Evolutionary conservation across 2,329 filamentous ascomycete species (phyloP).

Genomic region (Stemphylium vesicarium): DNA sequence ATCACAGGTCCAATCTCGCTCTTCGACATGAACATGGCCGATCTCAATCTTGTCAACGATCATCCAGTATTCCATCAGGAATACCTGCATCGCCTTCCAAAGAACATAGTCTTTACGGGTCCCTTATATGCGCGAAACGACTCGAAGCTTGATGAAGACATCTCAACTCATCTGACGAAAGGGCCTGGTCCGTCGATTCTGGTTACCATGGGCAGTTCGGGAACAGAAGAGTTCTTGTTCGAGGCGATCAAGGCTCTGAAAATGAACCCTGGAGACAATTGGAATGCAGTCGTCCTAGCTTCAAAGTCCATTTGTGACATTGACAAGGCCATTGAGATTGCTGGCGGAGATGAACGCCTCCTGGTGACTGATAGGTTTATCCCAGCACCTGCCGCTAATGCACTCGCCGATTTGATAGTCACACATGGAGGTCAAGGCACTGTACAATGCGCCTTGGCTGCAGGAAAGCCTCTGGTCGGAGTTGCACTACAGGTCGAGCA

Average conservation of each 20-base stretch:
- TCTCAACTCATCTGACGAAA: constrained; percentile 32
- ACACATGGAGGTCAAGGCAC: constrained; percentile 44
- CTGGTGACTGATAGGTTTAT: constrained; percentile 42
- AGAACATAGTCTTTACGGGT: constrained; percentile 41
- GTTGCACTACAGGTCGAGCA: constrained; percentile 44
- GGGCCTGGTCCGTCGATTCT: constrained; percentile 33
- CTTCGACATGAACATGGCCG: constrained; percentile 46
- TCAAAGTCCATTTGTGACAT: constrained; percentile 41
- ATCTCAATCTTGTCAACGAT: constrained; percentile 44
- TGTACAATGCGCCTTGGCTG: constrained; percentile 40
- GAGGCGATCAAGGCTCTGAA: constrained; percentile 40
- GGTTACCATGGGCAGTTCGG: constrained; percentile 42
- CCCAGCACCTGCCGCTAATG: constrained; percentile 35
- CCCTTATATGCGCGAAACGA: constrained; percentile 34
- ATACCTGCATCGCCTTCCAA: constrained; percentile 36
- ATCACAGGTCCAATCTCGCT: constrained; percentile 39
- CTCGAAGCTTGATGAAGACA: constrained; percentile 34
- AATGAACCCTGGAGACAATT: constrained; percentile 31
- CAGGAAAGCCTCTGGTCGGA: constrained; percentile 41
- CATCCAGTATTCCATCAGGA: constrained; percentile 42
- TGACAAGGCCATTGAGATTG: constrained; percentile 30
- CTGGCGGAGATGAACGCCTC: constrained; percentile 32
- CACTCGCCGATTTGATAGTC: constrained; percentile 37
- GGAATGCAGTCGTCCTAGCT: constrained; percentile 40
- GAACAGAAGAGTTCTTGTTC: constrained; percentile 40